Base-by-base conservation (phyloP, 169 alveolate species). In the Ichthyophthirius multifiliis region DNA sequence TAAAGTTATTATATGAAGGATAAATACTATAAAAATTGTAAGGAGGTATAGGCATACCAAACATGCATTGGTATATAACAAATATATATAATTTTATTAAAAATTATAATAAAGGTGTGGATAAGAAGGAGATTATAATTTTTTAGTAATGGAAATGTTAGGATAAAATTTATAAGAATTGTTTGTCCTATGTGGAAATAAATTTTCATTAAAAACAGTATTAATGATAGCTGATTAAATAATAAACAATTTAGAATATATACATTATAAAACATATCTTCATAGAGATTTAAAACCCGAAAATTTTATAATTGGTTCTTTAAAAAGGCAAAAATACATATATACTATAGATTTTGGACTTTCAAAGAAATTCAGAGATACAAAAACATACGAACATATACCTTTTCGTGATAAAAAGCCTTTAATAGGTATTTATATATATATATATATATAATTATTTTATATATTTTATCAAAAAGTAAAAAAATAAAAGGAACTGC, bases 91-190 rank as follows among this genome's bases (percentile, higher is more conserved):
- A 15, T 5, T 43, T 65, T 39, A 18, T 67, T 23, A 34, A 65
- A 20, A 65, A 65, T 65, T 32, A 32, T 65, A 34, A 31, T 44
- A 10, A 76, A 67, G 82, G 93, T 84, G 82, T 37, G 89, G 91
- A 77, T 74, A 65, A 48, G 94, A 91, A 88, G 89, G 86, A 18
- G 94, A 88, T 74, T 93, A 77, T 77, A 91, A 89, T 81, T 87
- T 87, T 77, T 85, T 93, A 86, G 94, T 93, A 12, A 89, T 93
- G 87, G 95, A 93, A 45, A 84, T 93, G 32, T 46, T 93, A 4
- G 97, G 97, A 4, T 92, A 93, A 16, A 80, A 88, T 46, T 64
- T 91, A 34, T 91, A 85, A 13, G 94, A 89, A 65, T 73, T 90
- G 65, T 89, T 83, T 35, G 65, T 78, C n/a, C 80, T 76, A 63